These are phyloP conservation scores for Bolboschoenoplectus hybrid DNA, from an alignment of 202 grass and related monocot species.

Conservation along the genomic window DNA sequence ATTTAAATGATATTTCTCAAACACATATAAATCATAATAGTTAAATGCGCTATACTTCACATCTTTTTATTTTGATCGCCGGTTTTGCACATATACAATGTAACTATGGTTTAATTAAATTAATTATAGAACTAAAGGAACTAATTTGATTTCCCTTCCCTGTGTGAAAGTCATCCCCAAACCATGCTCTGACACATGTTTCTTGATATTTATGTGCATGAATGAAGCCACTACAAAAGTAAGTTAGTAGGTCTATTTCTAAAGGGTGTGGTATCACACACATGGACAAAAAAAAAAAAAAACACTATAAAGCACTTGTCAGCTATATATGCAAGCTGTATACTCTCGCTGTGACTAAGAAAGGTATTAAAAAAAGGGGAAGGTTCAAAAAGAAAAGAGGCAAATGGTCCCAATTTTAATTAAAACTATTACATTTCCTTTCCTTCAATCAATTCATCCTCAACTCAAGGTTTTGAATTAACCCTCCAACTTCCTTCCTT, in stretches of 20 bases:
- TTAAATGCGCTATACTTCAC: no score
- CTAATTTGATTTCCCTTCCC: no score
- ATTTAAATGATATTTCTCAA: no score
- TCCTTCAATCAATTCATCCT: not conserved
- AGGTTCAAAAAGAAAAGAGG: not conserved
- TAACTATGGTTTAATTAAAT: no score
- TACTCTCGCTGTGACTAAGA: not conserved
- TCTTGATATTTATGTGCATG: constrained; percentile 10
- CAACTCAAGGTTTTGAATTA: not conserved
- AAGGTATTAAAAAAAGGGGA: not conserved
- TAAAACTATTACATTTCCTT: not conserved
- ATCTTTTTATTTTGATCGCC: no score
- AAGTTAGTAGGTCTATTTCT: constrained; percentile 1
- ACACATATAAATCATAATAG: no score
- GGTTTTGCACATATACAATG: no score
- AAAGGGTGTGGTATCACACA: not conserved
- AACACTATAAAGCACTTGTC: not conserved
- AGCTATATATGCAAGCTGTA: not conserved
- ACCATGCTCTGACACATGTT: not conserved
- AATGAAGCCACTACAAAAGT: not conserved
- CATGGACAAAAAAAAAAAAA: not conserved
- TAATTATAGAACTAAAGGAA: no score
- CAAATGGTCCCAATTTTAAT: not conserved
- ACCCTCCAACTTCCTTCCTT: not conserved
- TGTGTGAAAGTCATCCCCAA: no score